Conservation (phyloP, 1,284 basidiomycete genomes). For the Sporisorium scitamineum region DNA sequence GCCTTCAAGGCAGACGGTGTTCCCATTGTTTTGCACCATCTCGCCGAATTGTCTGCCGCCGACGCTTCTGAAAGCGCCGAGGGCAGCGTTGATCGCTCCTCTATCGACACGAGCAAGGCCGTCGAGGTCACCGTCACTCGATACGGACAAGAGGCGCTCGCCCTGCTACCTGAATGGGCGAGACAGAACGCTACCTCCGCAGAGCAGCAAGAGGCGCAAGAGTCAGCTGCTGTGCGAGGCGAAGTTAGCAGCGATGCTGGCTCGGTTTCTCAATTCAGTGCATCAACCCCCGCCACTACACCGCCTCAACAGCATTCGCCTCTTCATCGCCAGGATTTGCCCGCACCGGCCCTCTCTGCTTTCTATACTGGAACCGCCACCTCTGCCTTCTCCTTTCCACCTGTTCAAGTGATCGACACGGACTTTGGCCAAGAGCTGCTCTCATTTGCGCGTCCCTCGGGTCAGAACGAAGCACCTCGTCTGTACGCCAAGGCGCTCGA, state of each 20-base stretch:
- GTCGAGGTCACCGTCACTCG: slow-evolving; percentile 26
- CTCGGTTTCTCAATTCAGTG: slow-evolving; percentile 17
- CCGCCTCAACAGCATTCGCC: slow-evolving; percentile 36
- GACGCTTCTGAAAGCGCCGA: slow-evolving; percentile 7
- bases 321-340: slow-evolving; percentile 40
- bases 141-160: slow-evolving; percentile 39
- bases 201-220: not conserved
- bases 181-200: slow-evolving; percentile 7
- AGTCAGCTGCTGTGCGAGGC: slow-evolving; percentile 3
- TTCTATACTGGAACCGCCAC: slow-evolving; percentile 1
- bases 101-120: slow-evolving; percentile 17
- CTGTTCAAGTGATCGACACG: slow-evolving; percentile 57
- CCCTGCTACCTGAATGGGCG: slow-evolving; percentile 33
- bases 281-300: slow-evolving; percentile 30
- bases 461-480: slow-evolving; percentile 31
- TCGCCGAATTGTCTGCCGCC: slow-evolving; percentile 27
- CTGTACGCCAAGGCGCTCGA: slow-evolving; percentile 34
- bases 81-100: slow-evolving; percentile 1
- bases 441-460: slow-evolving; percentile 15
- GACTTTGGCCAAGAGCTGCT: slow-evolving; percentile 47
- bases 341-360: slow-evolving; percentile 18
- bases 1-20: slow-evolving; percentile 46
- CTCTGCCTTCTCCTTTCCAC: slow-evolving; percentile 32
- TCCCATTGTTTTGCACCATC: slow-evolving; percentile 31
- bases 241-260: slow-evolving; percentile 21